These are phyloP conservation scores for Nelumbo lutea DNA, from an alignment of 164 flowering plant genomes.

Conservation along the genomic window DNA sequence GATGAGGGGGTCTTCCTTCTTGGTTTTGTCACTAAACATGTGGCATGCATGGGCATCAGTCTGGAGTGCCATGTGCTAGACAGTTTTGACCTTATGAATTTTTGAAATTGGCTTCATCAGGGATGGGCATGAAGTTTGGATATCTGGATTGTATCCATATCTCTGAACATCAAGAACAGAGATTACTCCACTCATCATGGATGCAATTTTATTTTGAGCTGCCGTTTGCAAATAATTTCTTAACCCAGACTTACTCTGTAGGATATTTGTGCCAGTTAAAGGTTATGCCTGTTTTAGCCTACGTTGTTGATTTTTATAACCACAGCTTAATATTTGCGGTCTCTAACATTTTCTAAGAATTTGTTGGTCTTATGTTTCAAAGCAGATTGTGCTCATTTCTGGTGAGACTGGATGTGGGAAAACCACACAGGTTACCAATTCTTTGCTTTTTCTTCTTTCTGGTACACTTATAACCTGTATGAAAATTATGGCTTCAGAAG, in stretches of 20 bases:
- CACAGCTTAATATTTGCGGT: neutral
- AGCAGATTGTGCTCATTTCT: constrained; percentile 86
- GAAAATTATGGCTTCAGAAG: neutral
- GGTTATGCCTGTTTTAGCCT: neutral
- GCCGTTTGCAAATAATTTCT: neutral
- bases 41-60: neutral
- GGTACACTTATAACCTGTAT: constrained; percentile 5
- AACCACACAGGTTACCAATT: constrained; percentile 80
- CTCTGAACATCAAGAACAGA: neutral
- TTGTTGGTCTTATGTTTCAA: constrained; percentile 9
- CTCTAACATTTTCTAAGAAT: constrained; percentile 1
- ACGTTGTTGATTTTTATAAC: neutral
- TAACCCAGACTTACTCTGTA: neutral
- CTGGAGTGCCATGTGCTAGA: neutral
- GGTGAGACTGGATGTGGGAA: constrained; percentile 99
- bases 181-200: neutral
- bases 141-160: neutral
- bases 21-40: neutral
- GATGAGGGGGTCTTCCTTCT: neutral
- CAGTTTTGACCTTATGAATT: neutral
- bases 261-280: neutral
- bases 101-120: neutral
- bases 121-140: neutral
- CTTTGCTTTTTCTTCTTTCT: constrained; percentile 18
- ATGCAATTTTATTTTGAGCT: neutral